These are phyloP conservation scores for Chaetomium tenue DNA, from an alignment of 495 filamentous ascomycete species.

Conservation along the genomic window DNA sequence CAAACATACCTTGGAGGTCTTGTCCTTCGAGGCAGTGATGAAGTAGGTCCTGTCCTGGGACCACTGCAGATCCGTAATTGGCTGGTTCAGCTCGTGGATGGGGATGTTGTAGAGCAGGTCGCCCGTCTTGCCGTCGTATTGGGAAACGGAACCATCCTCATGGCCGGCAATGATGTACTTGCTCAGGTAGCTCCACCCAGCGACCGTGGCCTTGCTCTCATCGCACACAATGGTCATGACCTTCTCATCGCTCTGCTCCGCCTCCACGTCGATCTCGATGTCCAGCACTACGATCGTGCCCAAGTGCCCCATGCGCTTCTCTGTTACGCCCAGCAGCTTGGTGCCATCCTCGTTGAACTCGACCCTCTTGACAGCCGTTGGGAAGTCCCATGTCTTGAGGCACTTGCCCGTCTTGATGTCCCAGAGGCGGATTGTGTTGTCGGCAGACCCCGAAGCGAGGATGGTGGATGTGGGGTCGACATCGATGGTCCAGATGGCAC, in stretches of 20 bases:
- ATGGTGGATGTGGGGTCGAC: constrained; percentile 92
- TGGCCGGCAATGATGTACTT: constrained; percentile 97
- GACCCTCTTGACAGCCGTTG: constrained; percentile 91
- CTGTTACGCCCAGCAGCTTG: constrained; percentile 85
- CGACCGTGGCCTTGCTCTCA: constrained; percentile 94
- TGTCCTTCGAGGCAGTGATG: constrained; percentile 96
- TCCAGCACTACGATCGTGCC: constrained; percentile 90
- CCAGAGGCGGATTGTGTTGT: constrained; percentile 98
- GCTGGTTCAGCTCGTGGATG: constrained; percentile 77
- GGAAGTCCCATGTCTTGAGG: constrained; percentile 96
- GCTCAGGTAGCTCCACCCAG: constrained; percentile 86
- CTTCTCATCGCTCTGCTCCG: constrained; percentile 80
- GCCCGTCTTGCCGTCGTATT: constrained; percentile 93
- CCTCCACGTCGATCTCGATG: constrained; percentile 73
- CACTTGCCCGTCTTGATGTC: constrained; percentile 89
- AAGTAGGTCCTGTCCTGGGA: constrained; percentile 91
- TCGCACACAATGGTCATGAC: constrained; percentile 81
- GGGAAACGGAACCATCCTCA: constrained; percentile 90
- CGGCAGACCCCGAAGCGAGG: constrained; percentile 91
- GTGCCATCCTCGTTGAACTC: constrained; percentile 93
- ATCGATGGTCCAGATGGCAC: constrained; percentile 98
- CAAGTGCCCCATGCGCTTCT: constrained; percentile 94
- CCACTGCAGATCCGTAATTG: constrained; percentile 94
- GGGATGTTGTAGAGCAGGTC: constrained; percentile 75
- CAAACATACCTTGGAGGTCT: constrained; percentile 76